Conservation (phyloP, 208 protist species). For the Acanthamoeba royreba region DNA sequence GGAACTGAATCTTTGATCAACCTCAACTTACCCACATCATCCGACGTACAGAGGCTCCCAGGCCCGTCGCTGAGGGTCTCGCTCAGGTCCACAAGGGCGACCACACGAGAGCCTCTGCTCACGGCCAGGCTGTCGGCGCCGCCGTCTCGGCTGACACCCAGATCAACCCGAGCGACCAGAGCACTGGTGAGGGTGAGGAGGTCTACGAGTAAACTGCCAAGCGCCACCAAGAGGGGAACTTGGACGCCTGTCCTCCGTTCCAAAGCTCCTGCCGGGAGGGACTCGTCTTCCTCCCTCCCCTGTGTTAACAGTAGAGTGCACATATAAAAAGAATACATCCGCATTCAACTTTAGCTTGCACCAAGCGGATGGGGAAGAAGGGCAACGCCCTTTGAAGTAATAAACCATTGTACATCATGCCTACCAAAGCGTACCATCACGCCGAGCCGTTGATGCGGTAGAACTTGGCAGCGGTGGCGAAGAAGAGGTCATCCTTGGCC, state of each 20-base stretch:
- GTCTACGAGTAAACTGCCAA: neutral
- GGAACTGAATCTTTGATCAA: neutral
- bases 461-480: neutral
- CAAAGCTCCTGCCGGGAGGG: too few species aligned
- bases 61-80: slow-evolving; percentile 55
- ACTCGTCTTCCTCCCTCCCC: too few species aligned
- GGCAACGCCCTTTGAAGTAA: too few species aligned
- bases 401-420: too few species aligned
- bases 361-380: too few species aligned
- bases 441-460: neutral
- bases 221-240: too few species aligned
- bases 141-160: neutral
- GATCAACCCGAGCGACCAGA: neutral
- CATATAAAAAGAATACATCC: too few species aligned
- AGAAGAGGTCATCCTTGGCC: neutral
- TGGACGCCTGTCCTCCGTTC: too few species aligned
- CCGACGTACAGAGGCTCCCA: slow-evolving; percentile 59
- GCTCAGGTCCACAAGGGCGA: slow-evolving; percentile 54
- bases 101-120: neutral
- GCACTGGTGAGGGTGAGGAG: neutral
- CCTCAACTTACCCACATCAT: slow-evolving; percentile 14
- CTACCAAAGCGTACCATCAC: neutral
- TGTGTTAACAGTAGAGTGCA: too few species aligned
- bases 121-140: neutral
- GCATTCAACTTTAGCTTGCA: too few species aligned